Evolutionary conservation across 1,284 basidiomycete species (phyloP).

Genomic region (Ustilago sp.): DNA sequence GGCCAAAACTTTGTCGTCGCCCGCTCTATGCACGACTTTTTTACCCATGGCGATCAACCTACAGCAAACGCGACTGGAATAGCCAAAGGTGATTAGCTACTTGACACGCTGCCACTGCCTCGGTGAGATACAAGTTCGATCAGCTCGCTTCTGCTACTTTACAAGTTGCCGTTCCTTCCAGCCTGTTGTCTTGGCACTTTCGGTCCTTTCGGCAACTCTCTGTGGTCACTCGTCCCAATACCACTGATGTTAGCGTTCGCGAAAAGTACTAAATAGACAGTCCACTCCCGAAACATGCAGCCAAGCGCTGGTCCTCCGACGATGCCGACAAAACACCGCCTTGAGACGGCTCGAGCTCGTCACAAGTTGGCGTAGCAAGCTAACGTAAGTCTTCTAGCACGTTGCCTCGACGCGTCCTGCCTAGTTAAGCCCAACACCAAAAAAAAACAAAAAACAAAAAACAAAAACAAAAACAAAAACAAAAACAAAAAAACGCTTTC

Average conservation of each 20-base stretch:
- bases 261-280: too few species aligned
- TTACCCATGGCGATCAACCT: background rate
- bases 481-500: conserved; percentile 4
- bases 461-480: too few species aligned
- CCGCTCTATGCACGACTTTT: too few species aligned
- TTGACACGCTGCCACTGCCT: background rate
- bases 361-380: background rate
- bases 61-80: background rate
- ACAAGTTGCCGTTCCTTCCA: background rate
- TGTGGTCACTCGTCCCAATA: too few species aligned
- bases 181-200: too few species aligned
- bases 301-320: background rate
- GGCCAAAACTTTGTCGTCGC: too few species aligned
- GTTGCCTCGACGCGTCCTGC: conserved; percentile 12
- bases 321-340: background rate
- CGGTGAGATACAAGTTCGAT: too few species aligned
- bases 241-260: too few species aligned
- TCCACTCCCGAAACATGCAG: background rate
- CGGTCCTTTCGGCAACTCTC: too few species aligned
- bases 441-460: too few species aligned
- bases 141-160: too few species aligned
- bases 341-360: background rate
- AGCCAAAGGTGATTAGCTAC: too few species aligned
- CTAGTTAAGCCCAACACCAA: background rate
- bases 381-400: background rate